Base-by-base conservation (phyloP, 1,139 yeast species). In the Debaryomyces subglobosus region DNA sequence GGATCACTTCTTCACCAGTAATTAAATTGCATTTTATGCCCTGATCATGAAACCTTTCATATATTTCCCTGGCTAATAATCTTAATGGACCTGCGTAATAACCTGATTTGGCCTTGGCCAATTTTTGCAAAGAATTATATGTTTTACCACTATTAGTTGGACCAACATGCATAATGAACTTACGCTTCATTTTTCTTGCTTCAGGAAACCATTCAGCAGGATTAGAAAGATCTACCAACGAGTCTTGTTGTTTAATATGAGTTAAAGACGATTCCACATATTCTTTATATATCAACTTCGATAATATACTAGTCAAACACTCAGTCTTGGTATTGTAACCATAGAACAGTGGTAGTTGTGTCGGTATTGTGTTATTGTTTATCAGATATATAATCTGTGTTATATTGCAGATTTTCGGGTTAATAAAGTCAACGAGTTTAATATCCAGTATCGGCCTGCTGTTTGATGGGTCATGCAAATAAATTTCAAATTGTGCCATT, bases 81-180 rank as follows among this genome's bases (percentile, higher is more conserved):
- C 99, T 74, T 44, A 94, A 71, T 0, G 99, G 99, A 0, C 99
- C 99, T 0, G 98, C 98, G 65, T 87, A 94, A 57, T 88, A 89
- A 0, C 99, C 99, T n/a, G 85, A 78, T 36, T 81, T 75, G 8
- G 92, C 84, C n/a, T 67, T 59, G 55, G 84, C 83, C 40, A 94
- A 73, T 47, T 83, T 78, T 59, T 86, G 78, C 39, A 94, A 70
- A 0, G 98, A 96, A 44, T 82, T 79, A 62, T 89, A 88, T 0
- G 99, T 94, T 61, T 94, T 94, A n/a, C 99, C 99, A 57, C 95
- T 85, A 64, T 94, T 94, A 0, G 99, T 94, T 0, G 99, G 99
- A 0, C 99, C 99, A 16, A 94, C 90, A 64, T 94, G 99, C 83
- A 95, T 80, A 18, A 86, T 78, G 40, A 94, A 78, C 49, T 86